These are phyloP conservation scores for Pyracantha coccinea DNA, from an alignment of 331 rosid genomes.

Conservation along the genomic window DNA sequence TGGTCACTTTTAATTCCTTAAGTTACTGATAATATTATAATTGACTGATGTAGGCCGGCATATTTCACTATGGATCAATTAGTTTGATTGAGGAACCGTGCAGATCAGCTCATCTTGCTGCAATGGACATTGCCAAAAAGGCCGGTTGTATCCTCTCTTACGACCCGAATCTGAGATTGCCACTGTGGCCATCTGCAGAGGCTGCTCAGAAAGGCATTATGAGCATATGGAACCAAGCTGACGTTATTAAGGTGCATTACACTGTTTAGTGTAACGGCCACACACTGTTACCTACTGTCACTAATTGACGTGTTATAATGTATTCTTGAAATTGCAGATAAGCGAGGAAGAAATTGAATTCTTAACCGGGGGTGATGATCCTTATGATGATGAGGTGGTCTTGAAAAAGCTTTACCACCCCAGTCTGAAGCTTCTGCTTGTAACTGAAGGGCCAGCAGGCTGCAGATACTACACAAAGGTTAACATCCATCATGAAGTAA, in stretches of 20 bases:
- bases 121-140: conserved; percentile 56
- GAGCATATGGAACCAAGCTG: conserved; percentile 79
- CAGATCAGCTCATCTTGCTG: conserved; percentile 82
- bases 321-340: conserved; percentile 35
- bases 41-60: conserved; percentile 42
- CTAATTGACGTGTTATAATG: too few species aligned
- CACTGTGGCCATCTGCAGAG: conserved; percentile 80
- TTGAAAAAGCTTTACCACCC: conserved; percentile 67
- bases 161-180: conserved; percentile 84
- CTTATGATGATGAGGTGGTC: conserved; percentile 69
- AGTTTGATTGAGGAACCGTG: conserved; percentile 88
- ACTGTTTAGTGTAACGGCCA: background rate
- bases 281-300: too few species aligned
- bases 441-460: conserved; percentile 75
- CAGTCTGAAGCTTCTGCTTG: conserved; percentile 71
- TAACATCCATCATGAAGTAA: conserved; percentile 3
- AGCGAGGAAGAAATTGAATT: conserved; percentile 81
- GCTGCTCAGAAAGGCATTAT: conserved; percentile 65
- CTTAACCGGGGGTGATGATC: conserved; percentile 76
- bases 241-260: conserved; percentile 54
- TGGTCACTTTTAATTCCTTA: background rate
- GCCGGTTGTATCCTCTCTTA: conserved; percentile 77
- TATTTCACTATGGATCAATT: conserved; percentile 88
- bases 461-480: conserved; percentile 89
- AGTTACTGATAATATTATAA: background rate